These are phyloP conservation scores for Butyriboletus appendiculatus DNA, from an alignment of 1,284 basidiomycete species.

Conservation along the genomic window DNA sequence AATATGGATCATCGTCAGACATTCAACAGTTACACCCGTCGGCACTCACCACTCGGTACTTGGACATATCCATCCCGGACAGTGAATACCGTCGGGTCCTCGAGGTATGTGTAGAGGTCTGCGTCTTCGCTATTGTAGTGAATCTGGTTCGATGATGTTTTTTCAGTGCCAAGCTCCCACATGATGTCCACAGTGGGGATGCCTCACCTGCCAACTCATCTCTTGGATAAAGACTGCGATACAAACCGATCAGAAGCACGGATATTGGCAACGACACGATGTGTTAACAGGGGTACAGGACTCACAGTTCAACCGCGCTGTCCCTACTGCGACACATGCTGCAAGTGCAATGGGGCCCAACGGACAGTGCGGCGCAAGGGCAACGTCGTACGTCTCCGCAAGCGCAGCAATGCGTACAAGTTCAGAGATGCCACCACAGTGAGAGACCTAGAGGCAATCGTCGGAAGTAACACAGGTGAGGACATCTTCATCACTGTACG, in stretches of 20 bases:
- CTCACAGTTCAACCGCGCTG: conserved; percentile 56
- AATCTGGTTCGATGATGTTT: conserved; percentile 43
- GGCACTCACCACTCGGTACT: conserved; percentile 46
- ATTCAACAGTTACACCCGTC: not conserved
- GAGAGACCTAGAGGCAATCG: conserved; percentile 46
- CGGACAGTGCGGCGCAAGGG: conserved; percentile 63
- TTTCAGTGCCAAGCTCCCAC: not conserved
- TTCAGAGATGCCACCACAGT: conserved; percentile 77
- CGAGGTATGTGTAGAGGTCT: conserved; percentile 69
- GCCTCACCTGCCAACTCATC: conserved; percentile 61
- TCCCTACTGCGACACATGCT: conserved; percentile 63
- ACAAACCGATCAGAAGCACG: not conserved
- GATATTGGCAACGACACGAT: not conserved
- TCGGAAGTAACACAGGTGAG: not conserved
- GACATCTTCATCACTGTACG: not conserved
- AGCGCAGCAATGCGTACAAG: conserved; percentile 67
- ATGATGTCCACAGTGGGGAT: not conserved
- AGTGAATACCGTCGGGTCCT: conserved; percentile 57
- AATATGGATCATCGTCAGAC: conserved; percentile 6
- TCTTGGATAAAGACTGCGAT: conserved; percentile 60
- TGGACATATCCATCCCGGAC: conserved; percentile 63
- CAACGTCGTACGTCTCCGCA: conserved; percentile 69
- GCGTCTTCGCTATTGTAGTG: conserved; percentile 70
- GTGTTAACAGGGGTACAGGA: not conserved
- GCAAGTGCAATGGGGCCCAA: conserved; percentile 74